These are phyloP conservation scores for Lojkania enalia DNA, from an alignment of 2,329 filamentous ascomycete genomes.

Conservation along the genomic window DNA sequence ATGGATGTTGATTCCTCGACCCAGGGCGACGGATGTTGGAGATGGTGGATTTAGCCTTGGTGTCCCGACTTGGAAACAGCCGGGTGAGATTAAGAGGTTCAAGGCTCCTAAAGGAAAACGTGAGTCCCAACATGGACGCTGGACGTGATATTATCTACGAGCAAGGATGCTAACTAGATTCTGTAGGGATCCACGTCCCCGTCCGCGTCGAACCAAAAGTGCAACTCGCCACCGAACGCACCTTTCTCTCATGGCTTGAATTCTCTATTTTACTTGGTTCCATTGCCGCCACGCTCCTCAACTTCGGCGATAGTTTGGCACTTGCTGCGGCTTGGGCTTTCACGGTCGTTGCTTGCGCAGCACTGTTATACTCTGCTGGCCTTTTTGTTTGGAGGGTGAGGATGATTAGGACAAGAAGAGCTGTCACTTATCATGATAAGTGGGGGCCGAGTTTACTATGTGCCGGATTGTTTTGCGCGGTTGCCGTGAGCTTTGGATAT, in stretches of 20 bases:
- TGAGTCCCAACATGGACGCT: constrained; percentile 21
- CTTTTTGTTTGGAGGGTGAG: constrained; percentile 87
- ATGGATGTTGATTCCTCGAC: constrained; percentile 41
- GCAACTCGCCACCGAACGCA: constrained; percentile 93
- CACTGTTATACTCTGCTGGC: constrained; percentile 79
- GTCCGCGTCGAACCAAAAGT: constrained; percentile 97
- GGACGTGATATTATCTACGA: background rate
- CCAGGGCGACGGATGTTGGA: constrained; percentile 50
- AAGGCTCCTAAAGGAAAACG: constrained; percentile 77
- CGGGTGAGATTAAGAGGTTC: constrained; percentile 54
- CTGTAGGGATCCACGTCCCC: constrained; percentile 89
- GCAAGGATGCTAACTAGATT: constrained; percentile 11
- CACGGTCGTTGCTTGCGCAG: constrained; percentile 75
- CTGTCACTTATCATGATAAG: constrained; percentile 89
- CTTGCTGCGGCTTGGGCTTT: constrained; percentile 67
- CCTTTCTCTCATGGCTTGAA: constrained; percentile 95
- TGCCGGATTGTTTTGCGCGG: constrained; percentile 69
- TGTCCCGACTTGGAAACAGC: constrained; percentile 47
- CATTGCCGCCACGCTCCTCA: constrained; percentile 47
- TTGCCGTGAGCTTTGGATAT: constrained; percentile 78
- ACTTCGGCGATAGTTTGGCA: constrained; percentile 43
- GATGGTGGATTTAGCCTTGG: constrained; percentile 47
- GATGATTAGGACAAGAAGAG: constrained; percentile 79
- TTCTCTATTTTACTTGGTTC: constrained; percentile 88
- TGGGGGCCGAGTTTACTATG: constrained; percentile 83